These are phyloP conservation scores for Tricholoma sp. DNA, from an alignment of 768 basidiomycete species.

Conservation along the genomic window DNA sequence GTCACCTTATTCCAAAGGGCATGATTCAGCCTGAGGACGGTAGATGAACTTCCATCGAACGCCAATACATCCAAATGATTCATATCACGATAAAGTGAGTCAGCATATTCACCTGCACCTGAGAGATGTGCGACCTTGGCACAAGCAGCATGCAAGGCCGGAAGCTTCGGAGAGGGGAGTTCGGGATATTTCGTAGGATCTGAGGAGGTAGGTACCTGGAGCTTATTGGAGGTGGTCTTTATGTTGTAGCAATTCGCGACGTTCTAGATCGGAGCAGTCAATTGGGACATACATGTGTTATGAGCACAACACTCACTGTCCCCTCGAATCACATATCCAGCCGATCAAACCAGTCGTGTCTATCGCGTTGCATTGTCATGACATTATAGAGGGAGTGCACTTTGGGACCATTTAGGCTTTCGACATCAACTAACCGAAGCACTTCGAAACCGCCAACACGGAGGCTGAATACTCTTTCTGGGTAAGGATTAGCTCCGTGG, in stretches of 20 bases:
- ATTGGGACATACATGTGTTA: neutral
- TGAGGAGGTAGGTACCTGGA: neutral
- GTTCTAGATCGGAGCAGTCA: neutral
- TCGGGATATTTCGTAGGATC: conserved; percentile 11
- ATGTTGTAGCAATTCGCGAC: conserved; percentile 18
- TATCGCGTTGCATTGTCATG: conserved; percentile 2
- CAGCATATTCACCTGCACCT: conserved; percentile 31
- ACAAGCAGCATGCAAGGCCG: too few relatives aligned
- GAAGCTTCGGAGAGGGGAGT: conserved; percentile 26
- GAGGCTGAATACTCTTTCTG: conserved; percentile 19
- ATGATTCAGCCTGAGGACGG: neutral
- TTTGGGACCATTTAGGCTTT: conserved; percentile 7
- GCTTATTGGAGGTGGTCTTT: conserved; percentile 12
- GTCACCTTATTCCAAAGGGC: neutral
- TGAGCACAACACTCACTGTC: conserved; percentile 3
- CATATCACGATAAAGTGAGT: conserved; percentile 20
- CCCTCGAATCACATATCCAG: conserved; percentile 9
- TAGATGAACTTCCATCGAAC: conserved; percentile 1
- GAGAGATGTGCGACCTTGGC: conserved; percentile 34
- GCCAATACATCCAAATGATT: conserved; percentile 6
- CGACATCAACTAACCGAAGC: conserved; percentile 20
- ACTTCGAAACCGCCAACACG: conserved; percentile 19
- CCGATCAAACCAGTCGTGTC: conserved; percentile 6
- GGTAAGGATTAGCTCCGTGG: neutral
- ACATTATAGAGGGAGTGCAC: conserved; percentile 11